Evolutionary conservation across 1,139 yeast species (phyloP).

Genomic region (Blastobotrys ciferrii): DNA sequence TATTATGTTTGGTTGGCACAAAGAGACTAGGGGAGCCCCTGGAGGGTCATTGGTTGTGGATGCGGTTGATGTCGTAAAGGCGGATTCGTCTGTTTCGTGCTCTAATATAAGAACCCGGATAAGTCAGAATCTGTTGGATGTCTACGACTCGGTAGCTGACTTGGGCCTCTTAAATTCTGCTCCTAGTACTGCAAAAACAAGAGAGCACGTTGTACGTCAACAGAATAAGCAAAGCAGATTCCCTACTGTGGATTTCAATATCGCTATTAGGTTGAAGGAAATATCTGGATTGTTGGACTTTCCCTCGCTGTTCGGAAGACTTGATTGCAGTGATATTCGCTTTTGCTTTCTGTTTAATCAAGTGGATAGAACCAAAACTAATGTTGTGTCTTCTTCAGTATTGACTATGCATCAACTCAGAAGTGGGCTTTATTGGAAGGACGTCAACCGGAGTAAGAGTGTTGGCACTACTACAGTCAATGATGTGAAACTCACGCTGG

Average conservation of each 20-base stretch:
- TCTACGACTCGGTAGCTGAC: conserved; percentile 16
- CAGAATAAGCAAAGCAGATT: neutral
- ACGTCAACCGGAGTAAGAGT: neutral
- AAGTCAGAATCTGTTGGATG: conserved; percentile 24
- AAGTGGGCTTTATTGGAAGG: conserved; percentile 2
- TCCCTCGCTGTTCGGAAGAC: conserved; percentile 6
- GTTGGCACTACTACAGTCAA: conserved; percentile 1
- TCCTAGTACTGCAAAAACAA: neutral
- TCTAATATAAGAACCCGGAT: conserved; percentile 25
- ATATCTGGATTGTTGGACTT: conserved; percentile 3
- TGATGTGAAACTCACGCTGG: conserved; percentile 4
- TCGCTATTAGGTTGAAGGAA: conserved; percentile 3
- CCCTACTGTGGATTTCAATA: conserved; percentile 8
- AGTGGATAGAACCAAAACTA: neutral
- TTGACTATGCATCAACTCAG: conserved; percentile 5
- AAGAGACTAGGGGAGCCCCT: neutral
- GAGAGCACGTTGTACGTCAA: neutral
- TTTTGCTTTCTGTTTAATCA: conserved; percentile 7
- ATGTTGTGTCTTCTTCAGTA: conserved; percentile 3
- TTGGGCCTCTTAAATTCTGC: neutral
- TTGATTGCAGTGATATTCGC: conserved; percentile 9
- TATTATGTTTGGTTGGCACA: conserved; percentile 25
- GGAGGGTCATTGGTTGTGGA: conserved; percentile 9
- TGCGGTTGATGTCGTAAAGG: conserved; percentile 16
- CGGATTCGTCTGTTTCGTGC: conserved; percentile 26